Evolutionary conservation across 2,329 filamentous ascomycete species (phyloP), one percentile per base, ranked within the genome.

Genomic region (Dissoconium aciculare): DNA sequence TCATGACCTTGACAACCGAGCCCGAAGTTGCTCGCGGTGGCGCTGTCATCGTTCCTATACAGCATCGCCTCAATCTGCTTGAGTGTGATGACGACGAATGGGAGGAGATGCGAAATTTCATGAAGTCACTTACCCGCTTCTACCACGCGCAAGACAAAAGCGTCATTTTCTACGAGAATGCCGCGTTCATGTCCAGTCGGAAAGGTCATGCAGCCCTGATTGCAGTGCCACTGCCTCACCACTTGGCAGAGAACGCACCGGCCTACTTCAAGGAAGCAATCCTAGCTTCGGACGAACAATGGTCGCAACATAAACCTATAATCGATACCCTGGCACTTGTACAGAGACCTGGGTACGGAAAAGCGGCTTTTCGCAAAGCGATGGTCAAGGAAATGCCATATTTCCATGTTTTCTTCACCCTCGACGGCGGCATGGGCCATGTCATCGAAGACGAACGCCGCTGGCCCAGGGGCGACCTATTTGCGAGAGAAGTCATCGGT

Each of bases 1-100:
- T 78, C 53, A 64, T 98, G 27, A 94, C 89, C 0, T 66, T 98
- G 2, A 75, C 85, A 6, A 91, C 89, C 0, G 77, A 87, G 44
- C 91, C 89, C 0, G 87, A 95, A 50, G 62, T 98, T 26, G 79
- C 71, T 42, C 68, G 80, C 29, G 82, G 82, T 27, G 78, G 84
- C 28, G 81, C 85, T 5, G 76, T 89, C 34, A 89, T 98, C 38
- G 83, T 85, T 3, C 89, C 89, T 4, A 73, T 89, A 13, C 72
- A 84, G 44, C 89, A 98, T 53, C 76, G 77, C 31, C 74, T 67
- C 14, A 98, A 95, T 53, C 71, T 98, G 0, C 63, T 98, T n/a
- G 87, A 94, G 55, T 98, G 89, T 55, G 87, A 95, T 55, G 87
- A 98, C 50, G 89, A 98, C 51, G 89, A 98, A 54, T 98, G 91